Evolutionary conservation across 805 yeast species (phyloP).

Genomic region (Metschnikowia hibisci): DNA sequence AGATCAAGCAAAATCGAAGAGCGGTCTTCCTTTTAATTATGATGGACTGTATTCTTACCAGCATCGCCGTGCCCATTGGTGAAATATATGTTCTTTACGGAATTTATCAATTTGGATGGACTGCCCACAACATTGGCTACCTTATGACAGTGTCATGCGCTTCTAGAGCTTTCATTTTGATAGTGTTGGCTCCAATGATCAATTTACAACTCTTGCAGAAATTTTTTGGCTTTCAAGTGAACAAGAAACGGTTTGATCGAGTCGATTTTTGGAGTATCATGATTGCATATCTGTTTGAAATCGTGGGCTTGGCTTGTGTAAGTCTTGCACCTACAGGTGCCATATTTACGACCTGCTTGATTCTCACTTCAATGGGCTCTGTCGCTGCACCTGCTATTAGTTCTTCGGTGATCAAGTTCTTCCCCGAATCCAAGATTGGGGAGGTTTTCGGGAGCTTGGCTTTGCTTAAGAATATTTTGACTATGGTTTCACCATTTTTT

Average conservation of each 20-base stretch:
- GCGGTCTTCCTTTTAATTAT: conserved; percentile 46
- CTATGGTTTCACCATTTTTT: conserved; percentile 47
- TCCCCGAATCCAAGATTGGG: conserved; percentile 56
- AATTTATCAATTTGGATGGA: conserved; percentile 52
- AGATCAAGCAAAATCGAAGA: conserved; percentile 22
- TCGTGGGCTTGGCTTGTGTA: conserved; percentile 33
- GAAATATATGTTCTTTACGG: conserved; percentile 49
- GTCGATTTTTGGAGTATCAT: conserved; percentile 42
- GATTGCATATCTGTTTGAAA: conserved; percentile 37
- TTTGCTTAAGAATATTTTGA: conserved; percentile 48
- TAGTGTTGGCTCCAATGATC: conserved; percentile 49
- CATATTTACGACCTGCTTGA: conserved; percentile 29
- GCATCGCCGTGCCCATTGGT: conserved; percentile 39
- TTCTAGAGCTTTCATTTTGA: conserved; percentile 45
- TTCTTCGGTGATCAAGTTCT: conserved; percentile 58
- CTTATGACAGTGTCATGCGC: conserved; percentile 51
- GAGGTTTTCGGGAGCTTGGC: conserved; percentile 72
- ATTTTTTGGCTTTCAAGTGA: conserved; percentile 26
- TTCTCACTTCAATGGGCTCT: conserved; percentile 43
- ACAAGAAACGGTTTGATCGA: conserved; percentile 46
- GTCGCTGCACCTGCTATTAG: conserved; percentile 49
- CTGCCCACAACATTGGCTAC: conserved; percentile 50
- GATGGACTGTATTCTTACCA: conserved; percentile 39
- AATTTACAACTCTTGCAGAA: conserved; percentile 35
- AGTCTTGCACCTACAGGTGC: conserved; percentile 27